These are phyloP conservation scores for Massospora cicadina DNA, from an alignment of 371 early-diverging fungal genomes.

Conservation along the genomic window DNA sequence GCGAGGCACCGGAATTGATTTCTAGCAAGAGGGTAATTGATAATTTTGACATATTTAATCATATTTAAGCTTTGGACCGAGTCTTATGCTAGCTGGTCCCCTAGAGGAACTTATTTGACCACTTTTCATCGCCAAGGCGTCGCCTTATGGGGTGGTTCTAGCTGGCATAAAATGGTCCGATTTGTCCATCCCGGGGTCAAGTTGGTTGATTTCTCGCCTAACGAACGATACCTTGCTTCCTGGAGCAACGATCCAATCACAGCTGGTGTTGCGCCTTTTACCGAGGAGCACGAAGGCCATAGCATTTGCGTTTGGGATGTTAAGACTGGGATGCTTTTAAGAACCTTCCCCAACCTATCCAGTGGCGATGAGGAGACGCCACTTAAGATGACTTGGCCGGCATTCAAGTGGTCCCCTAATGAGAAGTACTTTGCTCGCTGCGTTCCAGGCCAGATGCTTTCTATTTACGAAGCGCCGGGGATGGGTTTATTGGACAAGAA, in stretches of 20 bases:
- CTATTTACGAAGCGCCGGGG: constrained; percentile 76
- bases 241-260: constrained; percentile 77
- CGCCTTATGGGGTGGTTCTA: constrained; percentile 92
- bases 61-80: constrained; percentile 77
- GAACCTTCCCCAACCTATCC: constrained; percentile 58
- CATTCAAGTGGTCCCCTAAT: constrained; percentile 92
- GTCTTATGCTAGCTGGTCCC: constrained; percentile 85
- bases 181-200: constrained; percentile 85
- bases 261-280: constrained; percentile 36
- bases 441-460: constrained; percentile 55
- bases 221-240: constrained; percentile 82
- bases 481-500: constrained; percentile 92
- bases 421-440: constrained; percentile 87
- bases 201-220: constrained; percentile 82
- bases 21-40: constrained; percentile 34
- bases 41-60: constrained; percentile 7
- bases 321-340: constrained; percentile 59
- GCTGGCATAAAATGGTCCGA: constrained; percentile 74
- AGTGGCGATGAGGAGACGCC: constrained; percentile 26
- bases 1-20: constrained; percentile 61
- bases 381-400: constrained; percentile 71
- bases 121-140: constrained; percentile 90
- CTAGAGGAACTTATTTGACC: constrained; percentile 78
- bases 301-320: constrained; percentile 82
- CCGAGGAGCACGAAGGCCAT: constrained; percentile 56